Conservation (phyloP, 2,329 filamentous ascomycete genomes). For the Pseudocercospora eumusae region DNA sequence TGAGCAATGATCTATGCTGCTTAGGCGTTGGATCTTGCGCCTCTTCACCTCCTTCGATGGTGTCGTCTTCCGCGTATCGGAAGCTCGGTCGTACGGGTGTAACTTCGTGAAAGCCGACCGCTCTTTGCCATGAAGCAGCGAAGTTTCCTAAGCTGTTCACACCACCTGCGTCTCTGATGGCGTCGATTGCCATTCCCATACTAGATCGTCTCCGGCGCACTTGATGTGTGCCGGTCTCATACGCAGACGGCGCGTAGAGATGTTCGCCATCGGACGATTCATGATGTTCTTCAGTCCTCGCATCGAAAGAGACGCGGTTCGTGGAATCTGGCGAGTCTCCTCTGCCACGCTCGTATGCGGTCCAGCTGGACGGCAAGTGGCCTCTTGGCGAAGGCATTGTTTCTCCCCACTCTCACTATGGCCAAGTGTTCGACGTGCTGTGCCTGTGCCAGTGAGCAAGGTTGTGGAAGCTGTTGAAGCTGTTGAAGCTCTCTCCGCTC, state of each 20-base stretch:
- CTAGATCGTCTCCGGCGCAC: conserved; percentile 49
- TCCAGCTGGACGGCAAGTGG: conserved; percentile 48
- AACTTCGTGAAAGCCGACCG: conserved; percentile 84
- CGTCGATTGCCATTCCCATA: conserved; percentile 53
- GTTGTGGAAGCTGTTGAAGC: conserved; percentile 23
- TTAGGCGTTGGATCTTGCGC: conserved; percentile 40
- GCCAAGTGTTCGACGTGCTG: not conserved
- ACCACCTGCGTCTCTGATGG: conserved; percentile 72
- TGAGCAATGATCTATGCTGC: conserved; percentile 36
- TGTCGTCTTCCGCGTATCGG: conserved; percentile 51
- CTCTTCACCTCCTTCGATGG: conserved; percentile 58
- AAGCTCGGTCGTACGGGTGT: conserved; percentile 78
- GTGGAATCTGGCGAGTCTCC: conserved; percentile 46
- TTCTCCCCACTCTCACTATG: not conserved
- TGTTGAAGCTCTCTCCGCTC: conserved; percentile 27
- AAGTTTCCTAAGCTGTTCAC: conserved; percentile 95
- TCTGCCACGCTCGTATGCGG: conserved; percentile 47
- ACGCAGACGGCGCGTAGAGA: conserved; percentile 25
- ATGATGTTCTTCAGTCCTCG: conserved; percentile 31
- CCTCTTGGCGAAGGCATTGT: conserved; percentile 35
- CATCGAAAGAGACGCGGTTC: conserved; percentile 36
- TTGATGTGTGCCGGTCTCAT: conserved; percentile 26
- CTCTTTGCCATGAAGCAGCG: conserved; percentile 86
- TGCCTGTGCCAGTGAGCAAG: conserved; percentile 4
- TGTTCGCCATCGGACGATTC: conserved; percentile 20